Evolutionary conservation across 176 grass and related monocot genomes (phyloP).

Genomic region (Guadua angustifolia): DNA sequence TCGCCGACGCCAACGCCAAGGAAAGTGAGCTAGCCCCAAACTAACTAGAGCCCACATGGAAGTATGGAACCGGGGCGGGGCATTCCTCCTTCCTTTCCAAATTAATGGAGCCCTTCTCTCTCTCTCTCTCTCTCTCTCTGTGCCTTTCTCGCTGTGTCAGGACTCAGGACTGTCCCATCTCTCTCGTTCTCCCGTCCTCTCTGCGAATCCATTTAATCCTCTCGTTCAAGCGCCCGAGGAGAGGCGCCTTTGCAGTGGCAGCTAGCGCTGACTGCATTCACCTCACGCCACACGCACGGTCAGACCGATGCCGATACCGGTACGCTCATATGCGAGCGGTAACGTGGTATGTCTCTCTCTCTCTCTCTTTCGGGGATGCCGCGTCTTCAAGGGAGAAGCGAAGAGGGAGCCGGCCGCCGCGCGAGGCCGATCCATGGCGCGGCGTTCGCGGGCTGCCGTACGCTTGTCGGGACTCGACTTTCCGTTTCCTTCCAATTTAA

Average conservation of each 20-base stretch:
- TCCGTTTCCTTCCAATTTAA: too few species aligned
- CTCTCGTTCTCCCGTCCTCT: neutral
- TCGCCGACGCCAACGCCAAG: neutral
- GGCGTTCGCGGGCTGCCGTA: too few species aligned
- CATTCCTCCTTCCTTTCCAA: neutral
- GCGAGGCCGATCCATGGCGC: too few species aligned
- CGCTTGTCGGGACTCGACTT: too few species aligned
- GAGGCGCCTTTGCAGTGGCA: neutral
- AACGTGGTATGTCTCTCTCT: too few species aligned
- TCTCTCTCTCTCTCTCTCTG: neutral
- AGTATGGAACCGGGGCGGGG: conserved; percentile 5
- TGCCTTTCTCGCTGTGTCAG: neutral
- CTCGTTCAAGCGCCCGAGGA: neutral
- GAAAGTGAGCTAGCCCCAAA: conserved; percentile 23
- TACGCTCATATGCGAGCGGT: too few species aligned
- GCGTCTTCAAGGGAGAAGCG: too few species aligned
- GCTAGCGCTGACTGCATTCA: neutral
- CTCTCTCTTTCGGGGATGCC: too few species aligned
- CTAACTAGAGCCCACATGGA: conserved; percentile 36
- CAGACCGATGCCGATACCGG: too few species aligned
- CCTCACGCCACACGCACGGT: too few species aligned
- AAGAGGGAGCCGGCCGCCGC: too few species aligned
- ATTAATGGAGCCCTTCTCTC: neutral
- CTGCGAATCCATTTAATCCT: neutral
- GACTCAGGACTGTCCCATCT: neutral